Evolutionary conservation across 1,284 basidiomycete species (phyloP), one percentile per base, ranked within the genome.

Genomic region (Takashimella tepidaria): DNA sequence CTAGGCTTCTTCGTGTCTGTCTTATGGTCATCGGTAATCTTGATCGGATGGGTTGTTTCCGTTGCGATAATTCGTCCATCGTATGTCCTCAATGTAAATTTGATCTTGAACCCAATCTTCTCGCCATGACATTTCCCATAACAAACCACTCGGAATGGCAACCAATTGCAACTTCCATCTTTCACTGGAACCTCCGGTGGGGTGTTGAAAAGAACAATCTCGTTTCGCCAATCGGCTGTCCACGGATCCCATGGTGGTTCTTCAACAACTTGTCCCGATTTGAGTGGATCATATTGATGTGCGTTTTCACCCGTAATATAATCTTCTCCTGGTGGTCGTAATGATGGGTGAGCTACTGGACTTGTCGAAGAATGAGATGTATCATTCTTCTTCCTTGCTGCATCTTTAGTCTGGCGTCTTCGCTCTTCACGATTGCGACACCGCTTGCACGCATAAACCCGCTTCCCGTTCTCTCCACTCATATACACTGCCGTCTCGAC

Each of bases 11-110:
- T 74, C 11, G 66, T 60, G 5, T 81, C 84, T 37, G 90, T 92
- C 78, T 97, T 97, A 78, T 97, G 93, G 73, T 99, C 96, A 76
- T 99, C 96, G 3, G 95, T 99, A 65, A 98, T 98, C 86, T 98
- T 95, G 68, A 99, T 95, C 2, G 95, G 92, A 25, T 86, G 85
- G 2, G 91, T 92, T 45, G 81, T 83, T 2, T 91, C 90, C 10
- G 83, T 83, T 10, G 91, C 95, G 50, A 98, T 83, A 47, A 92
- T 76, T 23, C 87, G 83, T 6, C 92, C 92, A 37, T 78, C 80
- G 64, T 85, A 79, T 61, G 97, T 89, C 64, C 86, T 83, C 79
- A 98, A 83, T 19, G 86, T 86, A 73, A 98, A 89, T 66, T 89
- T 87, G 60, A 98, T 86, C 70, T 88, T 77, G 77, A 98, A 99